Evolutionary conservation across 1,139 yeast species (phyloP), one percentile per base, ranked within the genome.

Genomic region (Chernovozyma aurita): DNA sequence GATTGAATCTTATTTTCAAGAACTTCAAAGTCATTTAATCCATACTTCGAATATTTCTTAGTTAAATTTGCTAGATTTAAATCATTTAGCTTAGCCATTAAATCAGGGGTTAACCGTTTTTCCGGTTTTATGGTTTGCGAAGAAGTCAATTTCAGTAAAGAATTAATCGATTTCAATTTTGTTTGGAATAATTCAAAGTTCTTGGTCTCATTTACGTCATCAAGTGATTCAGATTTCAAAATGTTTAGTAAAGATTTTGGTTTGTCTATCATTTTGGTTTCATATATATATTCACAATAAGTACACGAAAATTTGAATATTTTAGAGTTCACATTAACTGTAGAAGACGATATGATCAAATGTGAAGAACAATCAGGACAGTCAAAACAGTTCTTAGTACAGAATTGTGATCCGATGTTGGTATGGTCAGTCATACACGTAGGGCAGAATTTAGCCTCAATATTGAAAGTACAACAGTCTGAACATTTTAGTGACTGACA

Each of bases 351-450:
- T 4, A 67, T 55, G 1, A 50, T 34, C 4, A 67, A 42, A 31
- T 55, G 49, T 1, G 66, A 46, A 3, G 45, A 36, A 44, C 74
- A 69, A 11, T 41, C 30, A 1, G 74, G 74, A 41, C 75, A 69
- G 17, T 48, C 53, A 41, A 67, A 67, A 44, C 75, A 69, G 43
- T 63, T 68, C 38, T 57, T 61, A 9, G 53, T 41, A 43, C 73
- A 69, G 36, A 53, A 45, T 1, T 50, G 38, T 4, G 50, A 55
- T 13, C 43, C 43, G 12, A 57, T 38, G 5, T 44, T 48, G 8
- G 65, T 44, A 44, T 59, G 65, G 42, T 64, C 67, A 9, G 57
- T 46, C 50, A 64, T 52, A 45, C 75, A 68, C 39, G 57, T 59
- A 36, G 63, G 47, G 43, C 74, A 69, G 49, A 53, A 66, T 42